These are phyloP conservation scores for Thermothelomyces thermophilus DNA, from an alignment of 2,329 filamentous ascomycete species.

Conservation along the genomic window DNA sequence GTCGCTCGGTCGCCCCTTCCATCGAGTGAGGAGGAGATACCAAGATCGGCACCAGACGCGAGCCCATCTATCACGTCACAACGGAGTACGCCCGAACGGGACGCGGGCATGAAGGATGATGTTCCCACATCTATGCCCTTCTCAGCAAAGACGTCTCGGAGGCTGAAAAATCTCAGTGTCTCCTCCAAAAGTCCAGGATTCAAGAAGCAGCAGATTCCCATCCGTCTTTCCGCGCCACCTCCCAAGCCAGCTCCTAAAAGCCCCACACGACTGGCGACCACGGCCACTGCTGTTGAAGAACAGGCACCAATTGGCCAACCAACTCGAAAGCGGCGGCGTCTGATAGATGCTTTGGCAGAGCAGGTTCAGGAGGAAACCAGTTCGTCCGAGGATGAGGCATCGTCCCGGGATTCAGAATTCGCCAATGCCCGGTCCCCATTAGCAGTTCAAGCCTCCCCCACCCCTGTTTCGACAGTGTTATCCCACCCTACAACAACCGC, in stretches of 20 bases:
- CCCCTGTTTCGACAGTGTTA: conserved; percentile 18
- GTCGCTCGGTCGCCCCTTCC: conserved; percentile 8
- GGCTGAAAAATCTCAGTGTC: conserved; percentile 22
- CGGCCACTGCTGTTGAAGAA: not conserved
- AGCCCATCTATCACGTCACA: conserved; percentile 1
- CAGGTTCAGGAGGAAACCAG: conserved; percentile 34
- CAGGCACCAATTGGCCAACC: not conserved
- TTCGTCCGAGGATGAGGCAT: conserved; percentile 25
- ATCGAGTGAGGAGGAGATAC: conserved; percentile 7
- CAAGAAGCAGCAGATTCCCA: conserved; percentile 22
- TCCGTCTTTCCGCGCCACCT: conserved; percentile 21
- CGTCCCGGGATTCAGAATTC: conserved; percentile 14
- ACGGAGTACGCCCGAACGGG: conserved; percentile 17
- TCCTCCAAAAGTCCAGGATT: conserved; percentile 5
- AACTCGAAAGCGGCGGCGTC: conserved; percentile 27
- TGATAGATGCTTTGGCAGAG: conserved; percentile 39
- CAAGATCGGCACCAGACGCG: conserved; percentile 12
- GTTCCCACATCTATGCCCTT: conserved; percentile 15
- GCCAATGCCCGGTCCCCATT: conserved; percentile 2
- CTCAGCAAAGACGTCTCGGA: conserved; percentile 23
- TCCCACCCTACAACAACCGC: conserved; percentile 20
- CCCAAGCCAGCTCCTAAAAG: conserved; percentile 9
- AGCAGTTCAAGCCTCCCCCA: conserved; percentile 19
- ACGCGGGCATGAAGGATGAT: conserved; percentile 18
- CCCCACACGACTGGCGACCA: not conserved